phyloP scores from a whole-genome alignment of 257 asterid species.

The Solanum sitiens region DNA sequence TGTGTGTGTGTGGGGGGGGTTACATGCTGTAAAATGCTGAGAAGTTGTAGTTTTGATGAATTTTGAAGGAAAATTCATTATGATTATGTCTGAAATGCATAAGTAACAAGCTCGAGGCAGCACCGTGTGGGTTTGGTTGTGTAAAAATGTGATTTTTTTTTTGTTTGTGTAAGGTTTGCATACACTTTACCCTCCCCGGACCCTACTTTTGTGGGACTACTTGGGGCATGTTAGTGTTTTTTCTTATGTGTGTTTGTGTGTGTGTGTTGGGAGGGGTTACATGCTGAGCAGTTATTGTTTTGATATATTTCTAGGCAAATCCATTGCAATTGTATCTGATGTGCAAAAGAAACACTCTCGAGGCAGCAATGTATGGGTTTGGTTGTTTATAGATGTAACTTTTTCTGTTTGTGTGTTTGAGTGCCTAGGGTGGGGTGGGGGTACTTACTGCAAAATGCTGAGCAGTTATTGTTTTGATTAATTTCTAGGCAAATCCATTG shows the following conservation, averaged over 20 bases:
- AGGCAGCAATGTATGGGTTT: conserved; percentile 14
- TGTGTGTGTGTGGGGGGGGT: no score
- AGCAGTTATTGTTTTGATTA: neutral
- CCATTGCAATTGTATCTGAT: conserved; percentile 54
- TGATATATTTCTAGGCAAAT: conserved; percentile 31
- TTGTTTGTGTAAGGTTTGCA: neutral
- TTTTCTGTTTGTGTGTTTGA: neutral
- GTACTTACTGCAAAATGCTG: neutral
- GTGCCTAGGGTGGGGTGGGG: neutral
- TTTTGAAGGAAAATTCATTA: conserved; percentile 41
- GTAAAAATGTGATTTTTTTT: neutral
- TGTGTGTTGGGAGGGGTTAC: neutral
- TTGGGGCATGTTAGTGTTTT: neutral
- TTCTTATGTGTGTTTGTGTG: neutral
- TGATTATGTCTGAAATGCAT: conserved; percentile 68
- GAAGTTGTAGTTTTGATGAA: neutral
- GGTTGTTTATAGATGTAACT: neutral
- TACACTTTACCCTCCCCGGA: neutral
- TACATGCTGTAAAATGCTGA: neutral
- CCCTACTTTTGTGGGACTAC: neutral
- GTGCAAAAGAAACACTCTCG: conserved; percentile 70
- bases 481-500: conserved; percentile 46
- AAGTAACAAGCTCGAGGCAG: conserved; percentile 64
- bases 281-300: neutral
- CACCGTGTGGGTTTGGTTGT: neutral